phyloP scores from a whole-genome alignment of 257 asterid genomes.

The Plantago major region DNA sequence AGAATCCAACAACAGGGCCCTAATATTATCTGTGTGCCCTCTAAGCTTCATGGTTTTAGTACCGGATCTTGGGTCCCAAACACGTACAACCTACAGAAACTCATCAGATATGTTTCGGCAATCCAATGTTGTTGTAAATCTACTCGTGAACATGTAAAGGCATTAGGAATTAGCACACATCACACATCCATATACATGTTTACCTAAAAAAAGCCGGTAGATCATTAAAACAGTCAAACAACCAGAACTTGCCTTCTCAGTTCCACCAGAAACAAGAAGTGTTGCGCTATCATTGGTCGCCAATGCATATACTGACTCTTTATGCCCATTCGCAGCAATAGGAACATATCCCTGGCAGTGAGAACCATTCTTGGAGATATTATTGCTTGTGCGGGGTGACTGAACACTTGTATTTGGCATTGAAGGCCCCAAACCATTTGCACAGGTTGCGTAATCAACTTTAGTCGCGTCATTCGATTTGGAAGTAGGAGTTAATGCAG shows the following conservation, averaged over 20 bases:
- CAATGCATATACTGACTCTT: constrained; percentile 94
- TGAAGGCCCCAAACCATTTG: constrained; percentile 58
- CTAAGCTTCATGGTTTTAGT: constrained; percentile 91
- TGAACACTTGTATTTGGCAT: constrained; percentile 61
- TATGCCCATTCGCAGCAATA: constrained; percentile 88
- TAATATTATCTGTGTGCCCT: constrained; percentile 96
- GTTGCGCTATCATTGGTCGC: constrained; percentile 87
- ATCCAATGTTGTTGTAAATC: too few relatives aligned
- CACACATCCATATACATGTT: too few relatives aligned
- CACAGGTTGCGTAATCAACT: constrained; percentile 67
- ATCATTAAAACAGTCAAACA: constrained; percentile 18
- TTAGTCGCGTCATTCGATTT: constrained; percentile 62
- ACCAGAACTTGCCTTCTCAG: constrained; percentile 75
- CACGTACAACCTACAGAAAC: constrained; percentile 72
- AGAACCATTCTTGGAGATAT: constrained; percentile 64
- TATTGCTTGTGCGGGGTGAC: constrained; percentile 79
- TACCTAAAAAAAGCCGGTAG: constrained; percentile 2
- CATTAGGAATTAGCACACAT: too few relatives aligned
- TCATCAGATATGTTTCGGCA: too few relatives aligned
- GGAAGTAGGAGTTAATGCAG: constrained; percentile 73
- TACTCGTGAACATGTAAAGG: too few relatives aligned
- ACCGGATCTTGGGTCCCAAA: constrained; percentile 96
- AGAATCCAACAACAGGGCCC: constrained; percentile 83
- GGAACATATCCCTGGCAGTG: constrained; percentile 82
- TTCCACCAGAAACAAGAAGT: constrained; percentile 99